A percentile compares a stretch with the other conserved stretches of the same genome.
Conservation (phyloP, 495 filamentous ascomycete genomes). For the Penicillium waksmanii region DNA sequence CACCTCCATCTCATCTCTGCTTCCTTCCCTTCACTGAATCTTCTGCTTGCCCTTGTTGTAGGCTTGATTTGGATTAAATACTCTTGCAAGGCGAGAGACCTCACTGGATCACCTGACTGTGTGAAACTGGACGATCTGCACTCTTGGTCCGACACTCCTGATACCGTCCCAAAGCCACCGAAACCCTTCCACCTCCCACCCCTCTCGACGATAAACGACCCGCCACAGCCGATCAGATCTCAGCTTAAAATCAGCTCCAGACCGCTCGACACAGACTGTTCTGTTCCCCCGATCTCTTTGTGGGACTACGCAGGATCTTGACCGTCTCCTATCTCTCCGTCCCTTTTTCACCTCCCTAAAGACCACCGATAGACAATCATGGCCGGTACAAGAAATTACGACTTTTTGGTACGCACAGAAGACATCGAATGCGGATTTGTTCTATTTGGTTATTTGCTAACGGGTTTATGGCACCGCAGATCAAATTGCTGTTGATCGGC, state of each 20-base stretch:
- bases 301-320: slow-evolving; percentile 4
- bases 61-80: too few relatives aligned
- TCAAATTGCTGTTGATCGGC: slow-evolving; percentile 97
- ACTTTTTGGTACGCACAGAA: slow-evolving; percentile 78
- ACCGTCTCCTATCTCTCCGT: slow-evolving; percentile 25
- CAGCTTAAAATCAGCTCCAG: not conserved
- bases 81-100: not conserved
- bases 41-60: not conserved
- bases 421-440: too few relatives aligned
- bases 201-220: slow-evolving; percentile 15
- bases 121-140: slow-evolving; percentile 3
- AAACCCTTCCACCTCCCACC: slow-evolving; percentile 15
- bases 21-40: slow-evolving; percentile 3
- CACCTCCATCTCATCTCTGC: slow-evolving; percentile 19
- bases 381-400: slow-evolving; percentile 97
- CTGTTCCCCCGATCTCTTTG: not conserved
- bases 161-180: slow-evolving; percentile 24
- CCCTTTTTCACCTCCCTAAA: slow-evolving; percentile 3
- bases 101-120: not conserved
- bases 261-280: not conserved
- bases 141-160: slow-evolving; percentile 24
- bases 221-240: not conserved
- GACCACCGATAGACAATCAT: slow-evolving; percentile 52
- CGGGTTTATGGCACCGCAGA: slow-evolving; percentile 53
- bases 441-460: too few relatives aligned